Evolutionary conservation across 768 basidiomycete species (phyloP), one percentile per base, ranked within the genome.

Genomic region (Mycena crocata): DNA sequence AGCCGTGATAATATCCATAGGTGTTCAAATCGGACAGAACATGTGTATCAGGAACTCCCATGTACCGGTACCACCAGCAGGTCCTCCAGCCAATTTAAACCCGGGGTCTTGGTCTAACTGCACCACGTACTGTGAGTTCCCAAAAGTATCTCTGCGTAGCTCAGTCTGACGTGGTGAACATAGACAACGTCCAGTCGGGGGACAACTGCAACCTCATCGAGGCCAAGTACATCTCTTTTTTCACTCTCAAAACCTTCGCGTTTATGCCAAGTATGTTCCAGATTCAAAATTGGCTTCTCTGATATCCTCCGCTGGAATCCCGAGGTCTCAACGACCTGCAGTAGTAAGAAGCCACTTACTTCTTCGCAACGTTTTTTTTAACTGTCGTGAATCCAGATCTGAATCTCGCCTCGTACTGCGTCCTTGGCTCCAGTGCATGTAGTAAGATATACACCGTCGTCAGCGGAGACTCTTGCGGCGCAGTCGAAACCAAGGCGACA

Each of bases 121-220:
- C 51, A 62, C 61, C 6, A 62, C 61, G 12, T 54, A 64, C n/a
- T 64, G 62, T 56, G 31, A 26, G 39, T 19, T 23, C 5, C 28
- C 32, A 6, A 17, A 8, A 13, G 13, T 9, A 9, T 26, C 23
- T 8, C 30, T 42, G 5, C 15, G 35, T 9, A 15, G 9, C 15
- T 37, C 15, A 37, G 35, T 9, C 35, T 37, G 35, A 37, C 35
- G n/a, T n/a, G n/a, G n/a, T 15, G 44, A 45, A 10, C 13, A 40
- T 28, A 64, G 62, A 64, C 57, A 64, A 56, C 32, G 54, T 64
- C 23, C 31, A 28, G 40, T 56, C 62, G 3, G 62, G 62, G 3
- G 62, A 64, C 32, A 56, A 55, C 62, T 64, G 62, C 44, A 56
- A 55, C 34, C 1, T 56, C 24, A 64, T 64, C n/a, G 62, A 64